These are phyloP conservation scores for Entomortierella beljakovae DNA, from an alignment of 192 early-diverging fungal genomes.

Conservation along the genomic window DNA sequence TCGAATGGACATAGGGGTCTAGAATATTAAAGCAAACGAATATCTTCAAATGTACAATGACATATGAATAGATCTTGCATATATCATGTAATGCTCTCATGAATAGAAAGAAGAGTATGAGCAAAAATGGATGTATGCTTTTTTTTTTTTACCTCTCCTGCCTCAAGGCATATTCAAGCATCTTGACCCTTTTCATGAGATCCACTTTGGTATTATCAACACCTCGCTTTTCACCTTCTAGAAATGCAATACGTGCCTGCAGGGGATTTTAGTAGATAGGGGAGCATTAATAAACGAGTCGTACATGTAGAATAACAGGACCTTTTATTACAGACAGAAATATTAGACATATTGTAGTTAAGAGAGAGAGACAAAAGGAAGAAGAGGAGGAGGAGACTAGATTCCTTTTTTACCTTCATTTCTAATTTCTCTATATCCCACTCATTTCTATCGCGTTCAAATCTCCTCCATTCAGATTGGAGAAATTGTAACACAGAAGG, in stretches of 20 bases:
- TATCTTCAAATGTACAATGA: no score
- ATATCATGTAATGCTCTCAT: no score
- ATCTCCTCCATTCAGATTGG: slow-evolving; percentile 84
- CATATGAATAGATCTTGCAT: no score
- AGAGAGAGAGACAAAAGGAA: neutral
- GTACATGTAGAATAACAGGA: neutral
- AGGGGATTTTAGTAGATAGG: neutral
- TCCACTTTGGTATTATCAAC: slow-evolving; percentile 80
- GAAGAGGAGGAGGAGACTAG: neutral
- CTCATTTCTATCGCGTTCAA: slow-evolving; percentile 87
- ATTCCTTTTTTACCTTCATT: slow-evolving; percentile 67
- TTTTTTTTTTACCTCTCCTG: slow-evolving; percentile 74
- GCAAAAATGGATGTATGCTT: no score
- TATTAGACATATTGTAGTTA: no score
- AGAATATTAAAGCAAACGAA: no score
- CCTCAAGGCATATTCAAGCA: slow-evolving; percentile 85
- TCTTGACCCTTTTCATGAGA: slow-evolving; percentile 82
- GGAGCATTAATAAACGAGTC: neutral
- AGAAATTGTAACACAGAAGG: slow-evolving; percentile 85
- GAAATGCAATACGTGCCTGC: slow-evolving; percentile 78
- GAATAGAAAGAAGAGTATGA: no score
- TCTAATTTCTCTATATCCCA: slow-evolving; percentile 87
- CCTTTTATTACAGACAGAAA: slow-evolving; percentile 2
- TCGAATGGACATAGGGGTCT: no score
- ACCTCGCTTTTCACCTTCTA: slow-evolving; percentile 83